Base-by-base conservation (phyloP, 176 grass and related monocot species). In the Pharus latifolius region DNA sequence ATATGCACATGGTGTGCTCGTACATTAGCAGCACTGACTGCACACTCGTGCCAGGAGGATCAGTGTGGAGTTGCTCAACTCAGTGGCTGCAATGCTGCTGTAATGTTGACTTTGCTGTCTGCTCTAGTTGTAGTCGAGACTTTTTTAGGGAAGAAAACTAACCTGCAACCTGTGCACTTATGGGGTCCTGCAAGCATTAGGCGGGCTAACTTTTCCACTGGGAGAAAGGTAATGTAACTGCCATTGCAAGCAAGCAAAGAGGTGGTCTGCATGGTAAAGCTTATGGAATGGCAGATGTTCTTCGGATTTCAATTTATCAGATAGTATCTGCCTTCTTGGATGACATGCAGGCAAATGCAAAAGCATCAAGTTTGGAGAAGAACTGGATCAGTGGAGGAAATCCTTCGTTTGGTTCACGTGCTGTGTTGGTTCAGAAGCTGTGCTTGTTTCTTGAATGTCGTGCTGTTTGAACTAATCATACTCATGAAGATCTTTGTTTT, bases 61-160 rank as follows among this genome's bases (percentile, higher is more conserved):
- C 78, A 79, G 0, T 99, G 81, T 65, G 95, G 95, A 56, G 87
- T 99, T 60, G 95, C 90, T 79, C 95, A 99, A 27, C 90, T 94
- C 55, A 88, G 84, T 63, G 82, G 95, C 67, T 86, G 78, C 75
- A 94, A 99, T 76, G 79, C 72, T 57, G 75, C 87, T 85, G 84
- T 71, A 37, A 72, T 99, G 75, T 80, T 84, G 19, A 99, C 82
- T 1, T 80, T 99, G 71, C 44, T 99, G 30, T 88, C 95, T 73
- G 80, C 90, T 54, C 70, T 99, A 20, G 60, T 99, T 33, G 87
- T 73, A 16, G 80, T 94, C 38, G 95, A 99, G 79, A 81, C 87
- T 51, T 94, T 84, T 73, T 60, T 94, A 68, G 95, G 95, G 56
- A 99, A 99, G 84, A 99, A 86, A 82, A 94, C 84, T 15, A 87